Evolutionary conservation across 176 grass and related monocot genomes (phyloP), one percentile per base, ranked within the genome.

Genomic region (Eragrostis nindensis): DNA sequence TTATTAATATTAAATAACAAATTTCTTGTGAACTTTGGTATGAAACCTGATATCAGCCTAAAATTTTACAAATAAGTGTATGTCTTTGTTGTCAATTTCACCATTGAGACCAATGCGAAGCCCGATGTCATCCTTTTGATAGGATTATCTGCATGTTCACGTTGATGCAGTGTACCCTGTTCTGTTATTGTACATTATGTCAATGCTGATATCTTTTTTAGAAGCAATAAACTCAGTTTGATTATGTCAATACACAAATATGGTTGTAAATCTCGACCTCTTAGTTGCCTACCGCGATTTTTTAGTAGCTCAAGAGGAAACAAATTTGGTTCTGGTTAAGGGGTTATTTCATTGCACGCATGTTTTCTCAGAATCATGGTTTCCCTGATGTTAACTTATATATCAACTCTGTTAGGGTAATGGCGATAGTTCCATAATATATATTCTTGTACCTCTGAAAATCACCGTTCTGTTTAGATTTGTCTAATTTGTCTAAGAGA

Each of bases 221-320:
- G 17, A 62, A 64, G 44, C 24, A 64, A 38, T 70, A 41, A 82
- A 42, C 13, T 52, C 13, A 27, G 15, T 64, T 73, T 73, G 57
- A 42, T 66, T 27, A 17, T 29, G 18, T 30, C 24, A 56, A 27
- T 55, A 56, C 52, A 70, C 15, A 50, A 47, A 74, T 60, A 75
- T 32, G 46, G 30, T 24, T 24, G 42, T 63, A 81, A 50, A 50
- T 6, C 27, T n/a, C 18, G 27, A n/a, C 29, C 30, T 41, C 2
- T 56, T 38, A 8, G 32, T 38, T 74, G 53, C 12, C 50, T 36
- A 24, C 6, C 16, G 19, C 32, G 40, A 15, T 56, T 21, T 13
- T 56, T 19, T 21, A 56, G 6, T 57, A 57, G 2, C 40, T 74
- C 22, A 11, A 11, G n/a, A 39, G 72, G 2, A 57, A 74, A 7